phyloP scores from a whole-genome alignment of 2,329 filamentous ascomycete genomes.

The Ceratocystis diversiconidia region DNA sequence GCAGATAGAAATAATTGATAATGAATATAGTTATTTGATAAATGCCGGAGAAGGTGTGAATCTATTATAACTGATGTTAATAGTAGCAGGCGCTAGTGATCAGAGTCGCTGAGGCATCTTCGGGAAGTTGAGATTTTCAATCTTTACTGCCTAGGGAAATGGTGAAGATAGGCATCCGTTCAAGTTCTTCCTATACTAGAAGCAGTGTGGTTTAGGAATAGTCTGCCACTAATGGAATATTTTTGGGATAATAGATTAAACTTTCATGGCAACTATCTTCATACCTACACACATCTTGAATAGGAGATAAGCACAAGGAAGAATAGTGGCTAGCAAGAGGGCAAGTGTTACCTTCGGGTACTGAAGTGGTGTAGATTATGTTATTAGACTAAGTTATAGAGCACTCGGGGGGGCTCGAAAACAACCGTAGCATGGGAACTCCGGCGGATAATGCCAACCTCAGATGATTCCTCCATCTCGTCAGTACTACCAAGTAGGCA shows the following conservation, averaged over 20 bases:
- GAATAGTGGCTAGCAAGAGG: constrained; percentile 71
- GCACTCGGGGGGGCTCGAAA: constrained; percentile 56
- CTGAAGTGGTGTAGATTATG: constrained; percentile 58
- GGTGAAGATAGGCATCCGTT: constrained; percentile 44
- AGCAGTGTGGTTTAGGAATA: not conserved
- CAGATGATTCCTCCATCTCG: constrained; percentile 56
- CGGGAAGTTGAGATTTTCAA: constrained; percentile 42
- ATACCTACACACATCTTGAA: constrained; percentile 23
- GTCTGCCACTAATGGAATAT: not conserved
- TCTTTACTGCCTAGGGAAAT: constrained; percentile 35
- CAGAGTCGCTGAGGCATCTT: constrained; percentile 32
- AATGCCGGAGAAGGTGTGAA: constrained; percentile 44
- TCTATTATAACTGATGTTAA: constrained; percentile 40
- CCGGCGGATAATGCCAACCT: constrained; percentile 59
- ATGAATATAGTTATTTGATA: constrained; percentile 41
- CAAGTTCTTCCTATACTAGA: constrained; percentile 41
- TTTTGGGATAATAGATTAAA: not conserved
- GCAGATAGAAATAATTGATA: constrained; percentile 41
- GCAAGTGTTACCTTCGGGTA: constrained; percentile 56
- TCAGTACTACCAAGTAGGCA: constrained; percentile 55
- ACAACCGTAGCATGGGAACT: constrained; percentile 67
- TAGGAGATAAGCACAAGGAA: constrained; percentile 49
- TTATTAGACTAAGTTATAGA: constrained; percentile 65
- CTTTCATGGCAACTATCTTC: no score
- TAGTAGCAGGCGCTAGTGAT: constrained; percentile 36